Evolutionary conservation across 208 protist genomes (phyloP).

Genomic region (Trypanosoma cruzi): DNA sequence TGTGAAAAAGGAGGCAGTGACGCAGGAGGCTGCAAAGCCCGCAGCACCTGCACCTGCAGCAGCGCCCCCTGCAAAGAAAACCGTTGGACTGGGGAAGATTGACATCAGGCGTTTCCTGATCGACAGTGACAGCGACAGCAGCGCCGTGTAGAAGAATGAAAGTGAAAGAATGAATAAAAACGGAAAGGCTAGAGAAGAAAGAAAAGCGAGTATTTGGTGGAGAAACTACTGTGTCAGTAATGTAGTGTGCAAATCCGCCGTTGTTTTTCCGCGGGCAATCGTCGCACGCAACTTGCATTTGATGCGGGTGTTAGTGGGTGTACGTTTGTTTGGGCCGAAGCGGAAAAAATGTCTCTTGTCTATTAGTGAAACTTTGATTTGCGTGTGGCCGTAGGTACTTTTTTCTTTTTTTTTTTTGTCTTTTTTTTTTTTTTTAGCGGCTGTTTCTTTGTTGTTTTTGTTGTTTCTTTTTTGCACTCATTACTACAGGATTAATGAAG

Average conservation of each 20-base stretch:
- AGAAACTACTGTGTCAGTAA: not conserved
- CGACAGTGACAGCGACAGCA: constrained; percentile 69
- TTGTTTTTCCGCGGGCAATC: not conserved
- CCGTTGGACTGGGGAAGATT: constrained; percentile 11
- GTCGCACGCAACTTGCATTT: not conserved
- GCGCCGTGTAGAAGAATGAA: too few relatives aligned
- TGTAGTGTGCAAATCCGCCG: not conserved
- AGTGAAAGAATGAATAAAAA: not conserved
- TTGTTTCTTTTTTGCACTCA: constrained; percentile 1
- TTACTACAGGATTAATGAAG: constrained; percentile 6
- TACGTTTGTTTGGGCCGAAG: too few relatives aligned
- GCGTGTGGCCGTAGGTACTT: not conserved
- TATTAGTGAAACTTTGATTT: too few relatives aligned
- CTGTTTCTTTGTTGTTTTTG: not conserved
- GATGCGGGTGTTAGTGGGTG: too few relatives aligned
- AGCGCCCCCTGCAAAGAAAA: constrained; percentile 6
- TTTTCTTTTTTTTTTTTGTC: not conserved
- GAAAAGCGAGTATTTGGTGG: not conserved
- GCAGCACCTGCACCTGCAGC: not conserved
- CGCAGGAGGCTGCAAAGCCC: not conserved
- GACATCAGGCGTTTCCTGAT: constrained; percentile 52
- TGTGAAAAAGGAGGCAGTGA: not conserved
- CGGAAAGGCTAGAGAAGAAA: not conserved
- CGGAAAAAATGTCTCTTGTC: too few relatives aligned
- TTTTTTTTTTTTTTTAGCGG: not conserved